Evolutionary conservation across 192 early-diverging fungal genomes (phyloP), one percentile per base, ranked within the genome.

Genomic region (Blastocladiella britannica): DNA sequence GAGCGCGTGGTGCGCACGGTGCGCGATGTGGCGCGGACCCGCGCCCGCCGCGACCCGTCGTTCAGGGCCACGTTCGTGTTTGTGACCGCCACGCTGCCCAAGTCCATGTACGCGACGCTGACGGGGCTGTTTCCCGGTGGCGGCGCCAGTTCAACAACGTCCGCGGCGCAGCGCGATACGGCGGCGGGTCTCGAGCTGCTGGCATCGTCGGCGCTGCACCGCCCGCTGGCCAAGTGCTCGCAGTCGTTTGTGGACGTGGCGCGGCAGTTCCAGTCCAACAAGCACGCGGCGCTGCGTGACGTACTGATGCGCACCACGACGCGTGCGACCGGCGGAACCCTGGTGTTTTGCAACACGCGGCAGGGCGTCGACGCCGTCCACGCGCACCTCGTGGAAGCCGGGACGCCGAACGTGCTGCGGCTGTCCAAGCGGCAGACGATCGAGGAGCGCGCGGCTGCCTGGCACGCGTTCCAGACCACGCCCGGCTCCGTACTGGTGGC

Each of bases 331-430:
- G 75, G 77, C 58, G 77, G 84, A 30, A 74, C 86, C 6, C 67
- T 96, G 25, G 69, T 96, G 5, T 96, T 96, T 64, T 91, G 89
- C 69, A 93, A 93, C 65, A 83, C 70, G 18, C 79, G 79, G 53
- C 65, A 63, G 2, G 68, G 72, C 3, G 84, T 79, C 15, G 75
- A 76, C 52, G 22, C 75, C 53, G 57, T 85, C 22, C 70, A 76
- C 54, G 62, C 60, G 15, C 76, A 76, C 56, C 55, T 88, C 3
- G n/a, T 20, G 18, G 65, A 72, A 51, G 59, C 69, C 7, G 78
- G 73, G 43, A 63, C 76, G 1, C 71, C 75, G 1, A 63, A 55
- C n/a, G 60, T 51, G 43, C 22, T 28, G 28, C 25, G 43, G 23
- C 20, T 26, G 26, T 7, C 4, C 28, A 28, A 53, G 25, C 26